These are phyloP conservation scores for Geotrichum fermentans DNA, from an alignment of 1,139 yeast species.

Conservation along the genomic window DNA sequence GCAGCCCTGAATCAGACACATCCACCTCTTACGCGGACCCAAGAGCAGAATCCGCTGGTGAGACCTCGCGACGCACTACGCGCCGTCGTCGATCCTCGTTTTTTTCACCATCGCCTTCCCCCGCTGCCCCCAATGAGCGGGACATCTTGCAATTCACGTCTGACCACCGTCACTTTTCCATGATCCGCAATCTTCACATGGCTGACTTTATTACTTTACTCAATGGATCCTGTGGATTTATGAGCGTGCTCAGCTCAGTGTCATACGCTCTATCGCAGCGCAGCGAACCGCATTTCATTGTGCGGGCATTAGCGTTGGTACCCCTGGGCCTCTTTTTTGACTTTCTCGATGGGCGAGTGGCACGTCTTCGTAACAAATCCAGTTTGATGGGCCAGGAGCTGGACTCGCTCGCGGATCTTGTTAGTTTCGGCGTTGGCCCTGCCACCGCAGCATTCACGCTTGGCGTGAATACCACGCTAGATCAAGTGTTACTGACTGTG, in stretches of 20 bases:
- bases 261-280: slow-evolving; percentile 46
- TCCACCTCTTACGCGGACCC: no score
- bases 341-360: slow-evolving; percentile 95
- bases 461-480: slow-evolving; percentile 81
- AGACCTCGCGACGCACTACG: no score
- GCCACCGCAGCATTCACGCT: slow-evolving; percentile 88
- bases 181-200: slow-evolving; percentile 59
- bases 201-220: slow-evolving; percentile 93
- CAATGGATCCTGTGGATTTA: slow-evolving; percentile 76
- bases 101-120: slow-evolving; percentile 39
- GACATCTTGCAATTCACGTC: slow-evolving; percentile 75
- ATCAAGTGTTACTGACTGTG: slow-evolving; percentile 67
- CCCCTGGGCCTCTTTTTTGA: slow-evolving; percentile 89
- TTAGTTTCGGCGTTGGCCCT: slow-evolving; percentile 90
- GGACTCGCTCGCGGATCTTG: slow-evolving; percentile 90
- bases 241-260: slow-evolving; percentile 79
- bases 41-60: no score
- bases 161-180: slow-evolving; percentile 58
- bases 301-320: slow-evolving; percentile 84
- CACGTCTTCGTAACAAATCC: slow-evolving; percentile 86
- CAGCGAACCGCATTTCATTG: slow-evolving; percentile 50
- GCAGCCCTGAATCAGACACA: no score
- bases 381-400: slow-evolving; percentile 95
- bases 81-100: slow-evolving; percentile 33
- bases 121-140: slow-evolving; percentile 44